These are phyloP conservation scores for Monilinia polystroma DNA, from an alignment of 2,329 filamentous ascomycete genomes.

Conservation along the genomic window DNA sequence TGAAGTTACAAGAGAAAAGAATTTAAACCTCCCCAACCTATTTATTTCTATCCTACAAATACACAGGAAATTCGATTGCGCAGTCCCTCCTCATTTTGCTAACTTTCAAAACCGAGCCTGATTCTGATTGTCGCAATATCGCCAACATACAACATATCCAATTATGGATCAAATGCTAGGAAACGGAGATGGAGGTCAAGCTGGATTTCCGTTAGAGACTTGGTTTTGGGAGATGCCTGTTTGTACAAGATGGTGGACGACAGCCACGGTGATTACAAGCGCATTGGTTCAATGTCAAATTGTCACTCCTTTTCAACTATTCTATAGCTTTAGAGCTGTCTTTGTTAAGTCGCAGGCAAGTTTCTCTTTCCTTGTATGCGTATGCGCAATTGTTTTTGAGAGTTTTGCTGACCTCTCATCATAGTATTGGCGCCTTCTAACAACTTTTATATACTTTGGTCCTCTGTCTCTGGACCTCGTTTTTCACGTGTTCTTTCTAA, in stretches of 20 bases:
- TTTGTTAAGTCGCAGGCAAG: constrained; percentile 87
- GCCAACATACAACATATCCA: not conserved
- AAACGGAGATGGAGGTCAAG: constrained; percentile 49
- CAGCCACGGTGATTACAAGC: constrained; percentile 82
- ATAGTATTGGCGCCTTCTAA: constrained; percentile 94
- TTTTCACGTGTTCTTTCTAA: constrained; percentile 98
- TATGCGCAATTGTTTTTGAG: constrained; percentile 19
- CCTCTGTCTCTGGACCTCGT: constrained; percentile 90
- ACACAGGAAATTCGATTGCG: not conserved
- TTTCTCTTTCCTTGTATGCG: too few species aligned
- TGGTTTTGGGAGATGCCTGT: constrained; percentile 99
- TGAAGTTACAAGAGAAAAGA: not conserved
- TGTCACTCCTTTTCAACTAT: constrained; percentile 89
- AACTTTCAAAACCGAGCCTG: not conserved
- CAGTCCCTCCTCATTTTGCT: not conserved
- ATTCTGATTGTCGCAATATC: constrained; percentile 2
- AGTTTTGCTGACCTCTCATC: not conserved
- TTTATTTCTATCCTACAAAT: not conserved
- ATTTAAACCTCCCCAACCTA: not conserved
- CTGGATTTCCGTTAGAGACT: constrained; percentile 78
- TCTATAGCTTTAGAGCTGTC: constrained; percentile 92
- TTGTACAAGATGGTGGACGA: constrained; percentile 96
- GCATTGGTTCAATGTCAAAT: constrained; percentile 91
- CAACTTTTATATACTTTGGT: constrained; percentile 96
- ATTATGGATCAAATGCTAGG: constrained; percentile 42